Conservation (phyloP, 2,329 filamentous ascomycete species). For the Ilyonectria mors-panacis region DNA sequence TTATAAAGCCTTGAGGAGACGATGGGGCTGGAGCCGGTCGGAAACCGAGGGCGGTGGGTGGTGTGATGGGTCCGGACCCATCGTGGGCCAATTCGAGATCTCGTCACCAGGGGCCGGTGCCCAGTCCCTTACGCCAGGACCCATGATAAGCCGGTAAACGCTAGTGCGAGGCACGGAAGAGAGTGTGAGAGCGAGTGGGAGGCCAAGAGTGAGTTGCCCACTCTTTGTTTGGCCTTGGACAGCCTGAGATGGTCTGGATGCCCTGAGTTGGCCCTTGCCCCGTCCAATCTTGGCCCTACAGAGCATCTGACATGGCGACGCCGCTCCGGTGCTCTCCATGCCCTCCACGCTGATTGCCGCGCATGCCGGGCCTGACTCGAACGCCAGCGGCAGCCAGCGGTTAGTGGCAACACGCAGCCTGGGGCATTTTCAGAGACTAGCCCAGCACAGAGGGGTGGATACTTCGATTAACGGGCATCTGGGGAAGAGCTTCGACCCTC, state of each 20-base stretch:
- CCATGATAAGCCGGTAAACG: slow-evolving; percentile 42
- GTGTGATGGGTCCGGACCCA: slow-evolving; percentile 48
- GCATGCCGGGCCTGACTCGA: slow-evolving; percentile 44
- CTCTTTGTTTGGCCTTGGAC: slow-evolving; percentile 28
- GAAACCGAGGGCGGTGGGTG: slow-evolving; percentile 49
- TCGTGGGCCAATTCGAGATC: slow-evolving; percentile 47
- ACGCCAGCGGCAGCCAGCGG: slow-evolving; percentile 27
- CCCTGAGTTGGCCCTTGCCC: slow-evolving; percentile 17
- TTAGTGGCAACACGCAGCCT: slow-evolving; percentile 24
- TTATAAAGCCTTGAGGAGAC: slow-evolving; percentile 45
- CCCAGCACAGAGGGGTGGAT: slow-evolving; percentile 14
- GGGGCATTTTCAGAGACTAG: slow-evolving; percentile 25
- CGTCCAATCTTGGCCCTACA: slow-evolving; percentile 28
- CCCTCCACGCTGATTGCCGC: slow-evolving; percentile 34
- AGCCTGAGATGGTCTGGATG: neutral
- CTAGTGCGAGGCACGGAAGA: slow-evolving; percentile 42
- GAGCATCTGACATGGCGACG: slow-evolving; percentile 47
- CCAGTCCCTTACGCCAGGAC: slow-evolving; percentile 16
- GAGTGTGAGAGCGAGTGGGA: neutral
- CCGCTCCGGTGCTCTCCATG: slow-evolving; percentile 34
- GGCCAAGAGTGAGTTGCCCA: slow-evolving; percentile 29
- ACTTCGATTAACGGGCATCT: slow-evolving; percentile 35
- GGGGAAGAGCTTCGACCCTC: slow-evolving; percentile 18
- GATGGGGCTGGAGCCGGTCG: slow-evolving; percentile 46
- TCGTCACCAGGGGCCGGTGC: slow-evolving; percentile 39